phyloP scores from a whole-genome alignment of 345 rosid genomes.

The Populus tremula region DNA sequence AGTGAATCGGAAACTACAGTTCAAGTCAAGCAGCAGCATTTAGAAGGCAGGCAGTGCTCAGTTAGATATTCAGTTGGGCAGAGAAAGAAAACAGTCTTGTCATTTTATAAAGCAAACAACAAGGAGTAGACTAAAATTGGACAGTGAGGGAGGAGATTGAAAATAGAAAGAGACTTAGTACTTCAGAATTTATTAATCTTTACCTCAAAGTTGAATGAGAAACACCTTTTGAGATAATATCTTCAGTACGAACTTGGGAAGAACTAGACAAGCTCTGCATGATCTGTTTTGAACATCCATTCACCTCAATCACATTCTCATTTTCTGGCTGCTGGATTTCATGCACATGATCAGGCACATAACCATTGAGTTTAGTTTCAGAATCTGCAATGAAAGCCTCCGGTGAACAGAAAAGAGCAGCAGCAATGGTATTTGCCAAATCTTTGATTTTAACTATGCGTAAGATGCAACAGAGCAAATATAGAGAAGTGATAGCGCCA shows the following conservation, averaged over 20 bases:
- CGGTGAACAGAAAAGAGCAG: conserved; percentile 71
- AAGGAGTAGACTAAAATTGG: neutral
- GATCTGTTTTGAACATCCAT: conserved; percentile 32
- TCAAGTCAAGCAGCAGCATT: neutral
- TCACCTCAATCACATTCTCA: conserved; percentile 30
- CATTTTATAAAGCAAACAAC: neutral
- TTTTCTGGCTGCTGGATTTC: conserved; percentile 40
- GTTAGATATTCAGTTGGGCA: neutral
- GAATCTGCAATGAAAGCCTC: conserved; percentile 53
- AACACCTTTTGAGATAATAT: conserved; percentile 25
- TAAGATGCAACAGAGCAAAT: conserved; percentile 91
- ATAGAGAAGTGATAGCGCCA: conserved; percentile 76
- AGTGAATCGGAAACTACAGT: neutral
- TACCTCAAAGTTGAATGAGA: conserved; percentile 65
- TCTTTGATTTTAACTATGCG: conserved; percentile 94
- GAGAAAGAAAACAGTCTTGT: neutral
- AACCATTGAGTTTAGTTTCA: conserved; percentile 57
- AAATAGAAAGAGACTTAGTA: neutral
- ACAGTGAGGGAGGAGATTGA: neutral
- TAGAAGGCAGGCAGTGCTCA: neutral
- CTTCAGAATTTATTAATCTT: conserved; percentile 8
- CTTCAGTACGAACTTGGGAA: conserved; percentile 40
- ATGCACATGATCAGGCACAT: conserved; percentile 36
- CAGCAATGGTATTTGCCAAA: conserved; percentile 88
- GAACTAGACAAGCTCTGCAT: conserved; percentile 37